Base-by-base conservation (phyloP, 1,284 basidiomycete species). In the Ustilago lituana region DNA sequence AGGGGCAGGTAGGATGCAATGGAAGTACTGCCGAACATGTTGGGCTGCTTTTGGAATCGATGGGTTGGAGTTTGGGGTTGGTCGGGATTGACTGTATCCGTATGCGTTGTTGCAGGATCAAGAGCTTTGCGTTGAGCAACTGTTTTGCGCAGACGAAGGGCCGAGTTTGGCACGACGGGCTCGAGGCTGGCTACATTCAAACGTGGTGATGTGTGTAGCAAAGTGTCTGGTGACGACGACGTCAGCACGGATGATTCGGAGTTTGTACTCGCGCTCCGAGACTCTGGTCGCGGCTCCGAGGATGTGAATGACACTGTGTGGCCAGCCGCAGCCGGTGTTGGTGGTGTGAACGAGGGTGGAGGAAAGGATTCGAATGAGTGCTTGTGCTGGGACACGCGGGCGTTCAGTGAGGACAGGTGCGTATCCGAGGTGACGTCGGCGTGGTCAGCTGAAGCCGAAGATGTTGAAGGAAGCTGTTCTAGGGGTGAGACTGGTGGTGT, bases 1-100 rank as follows among this genome's bases (percentile, higher is more conserved):
- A 69, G 54, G n/a, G 66, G 66, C 47, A 69, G 56, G 39, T 69
- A 69, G 43, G 59, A 63, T 3, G 58, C 50, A 23, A 39, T 37
- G 4, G 65, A 43, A 12, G 53, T 59, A 54, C 49, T 54, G 49
- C 65, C 65, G 40, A 60, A 62, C 59, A 68, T 68, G 32, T 31
- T 41, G 41, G 49, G 10, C 20, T 57, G 36, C 12, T 33, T 36
- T 31, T 31, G 38, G 32, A 20, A 8, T 14, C 19, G 46, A 14
- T 35, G 31, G 15, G 20, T 31, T 4, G n/a, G 38, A 20, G 31
- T 11, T n/a, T 29, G 11, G 17, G 38, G 8, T 14, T n/a, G 24
- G 4, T 29, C 12, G 19, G 23, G 17, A 5, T 32, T 12, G 5
- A 36, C 24, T 47, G 41, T 8, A 26, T 35, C 20, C 20, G 32